phyloP scores from a whole-genome alignment of 2,329 filamentous ascomycete species.

The Furcasterigmium furcatum region DNA sequence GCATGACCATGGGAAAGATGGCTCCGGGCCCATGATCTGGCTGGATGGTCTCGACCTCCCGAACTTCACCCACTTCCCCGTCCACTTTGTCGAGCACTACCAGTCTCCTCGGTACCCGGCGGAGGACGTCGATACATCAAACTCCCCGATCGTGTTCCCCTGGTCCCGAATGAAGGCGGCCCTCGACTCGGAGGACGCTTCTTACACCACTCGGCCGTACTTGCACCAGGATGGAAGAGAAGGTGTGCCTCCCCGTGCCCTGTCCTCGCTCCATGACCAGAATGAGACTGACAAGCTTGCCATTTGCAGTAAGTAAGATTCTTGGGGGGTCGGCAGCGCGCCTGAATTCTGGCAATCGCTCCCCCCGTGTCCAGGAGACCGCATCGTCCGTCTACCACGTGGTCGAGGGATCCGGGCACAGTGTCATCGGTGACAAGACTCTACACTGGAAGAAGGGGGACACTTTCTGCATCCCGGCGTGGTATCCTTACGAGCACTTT shows the following conservation, averaged over 20 bases:
- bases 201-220: slow-evolving; percentile 25
- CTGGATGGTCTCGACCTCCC: slow-evolving; percentile 52
- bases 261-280: not conserved
- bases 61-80: slow-evolving; percentile 43
- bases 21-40: slow-evolving; percentile 51
- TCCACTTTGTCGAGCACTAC: slow-evolving; percentile 51
- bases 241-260: slow-evolving; percentile 15
- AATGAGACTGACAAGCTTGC: not conserved
- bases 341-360: slow-evolving; percentile 29
- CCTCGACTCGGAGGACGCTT: slow-evolving; percentile 29
- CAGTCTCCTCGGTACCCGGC: slow-evolving; percentile 35
- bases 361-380: slow-evolving; percentile 41
- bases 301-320: slow-evolving; percentile 39
- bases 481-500: slow-evolving; percentile 46
- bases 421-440: slow-evolving; percentile 30
- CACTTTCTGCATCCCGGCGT: slow-evolving; percentile 52
- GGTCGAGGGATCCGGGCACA: slow-evolving; percentile 39
- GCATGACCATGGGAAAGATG: slow-evolving; percentile 54
- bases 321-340: slow-evolving; percentile 45
- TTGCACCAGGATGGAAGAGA: slow-evolving; percentile 24
- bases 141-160: slow-evolving; percentile 42
- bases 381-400: slow-evolving; percentile 52
- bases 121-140: slow-evolving; percentile 29
- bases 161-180: slow-evolving; percentile 40
- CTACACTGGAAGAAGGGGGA: slow-evolving; percentile 45